These are phyloP conservation scores for Bocquillonia castaneifolia DNA, from an alignment of 441 rosid species.

Conservation along the genomic window DNA sequence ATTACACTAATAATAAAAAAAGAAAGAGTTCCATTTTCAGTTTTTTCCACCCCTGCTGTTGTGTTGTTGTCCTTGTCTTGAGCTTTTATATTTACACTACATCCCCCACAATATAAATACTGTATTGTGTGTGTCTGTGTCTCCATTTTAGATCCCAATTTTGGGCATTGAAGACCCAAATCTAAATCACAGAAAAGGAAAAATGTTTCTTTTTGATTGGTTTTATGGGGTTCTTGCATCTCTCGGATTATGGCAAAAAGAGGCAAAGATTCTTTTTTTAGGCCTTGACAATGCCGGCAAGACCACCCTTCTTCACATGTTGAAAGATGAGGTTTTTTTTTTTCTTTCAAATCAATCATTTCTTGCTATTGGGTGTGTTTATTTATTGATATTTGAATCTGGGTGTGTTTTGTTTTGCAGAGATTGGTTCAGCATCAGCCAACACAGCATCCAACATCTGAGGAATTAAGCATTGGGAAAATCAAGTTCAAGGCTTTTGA, in stretches of 20 bases:
- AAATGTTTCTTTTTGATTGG: slow-evolving; percentile 82
- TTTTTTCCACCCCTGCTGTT: background rate
- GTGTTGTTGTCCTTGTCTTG: background rate
- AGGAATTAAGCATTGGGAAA: slow-evolving; percentile 86
- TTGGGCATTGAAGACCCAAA: background rate
- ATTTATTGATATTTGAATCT: background rate
- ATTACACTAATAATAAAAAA: too few species aligned
- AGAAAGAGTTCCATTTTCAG: too few species aligned
- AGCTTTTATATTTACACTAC: background rate
- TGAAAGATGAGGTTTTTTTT: slow-evolving; percentile 68
- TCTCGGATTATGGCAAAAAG: slow-evolving; percentile 83
- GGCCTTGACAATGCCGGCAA: slow-evolving; percentile 92
- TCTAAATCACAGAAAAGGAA: background rate
- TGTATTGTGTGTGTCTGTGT: background rate
- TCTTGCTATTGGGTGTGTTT: background rate
- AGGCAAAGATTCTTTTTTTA: slow-evolving; percentile 82
- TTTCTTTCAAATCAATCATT: background rate
- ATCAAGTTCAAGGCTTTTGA: slow-evolving; percentile 91
- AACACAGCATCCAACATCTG: slow-evolving; percentile 85
- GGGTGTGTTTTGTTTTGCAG: slow-evolving; percentile 29
- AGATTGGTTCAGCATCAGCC: slow-evolving; percentile 92
- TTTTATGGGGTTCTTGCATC: slow-evolving; percentile 79
- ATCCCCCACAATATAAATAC: too few species aligned
- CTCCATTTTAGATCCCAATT: slow-evolving; percentile 9
- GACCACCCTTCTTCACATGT: slow-evolving; percentile 88